Evolutionary conservation across 495 filamentous ascomycete species (phyloP).

Genomic region (Penicillium simplicissimum): DNA sequence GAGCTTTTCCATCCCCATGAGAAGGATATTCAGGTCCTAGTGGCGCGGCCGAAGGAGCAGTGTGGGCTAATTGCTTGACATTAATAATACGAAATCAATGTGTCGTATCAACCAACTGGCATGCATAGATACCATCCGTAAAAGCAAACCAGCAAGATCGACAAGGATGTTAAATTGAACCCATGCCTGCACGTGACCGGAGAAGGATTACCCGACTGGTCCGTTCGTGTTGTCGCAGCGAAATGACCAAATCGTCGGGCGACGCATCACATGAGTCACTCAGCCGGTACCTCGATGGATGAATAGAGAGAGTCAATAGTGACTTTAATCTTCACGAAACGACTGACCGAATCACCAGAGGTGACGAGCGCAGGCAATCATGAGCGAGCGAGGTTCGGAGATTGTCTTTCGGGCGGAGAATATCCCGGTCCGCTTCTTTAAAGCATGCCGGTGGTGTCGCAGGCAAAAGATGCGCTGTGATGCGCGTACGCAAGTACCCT

Average conservation of each 20-base stretch:
- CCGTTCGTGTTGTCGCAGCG: neutral
- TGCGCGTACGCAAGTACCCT: slow-evolving; percentile 44
- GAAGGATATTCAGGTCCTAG: slow-evolving; percentile 13
- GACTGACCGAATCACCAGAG: neutral
- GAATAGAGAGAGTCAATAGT: neutral
- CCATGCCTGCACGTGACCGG: slow-evolving; percentile 20
- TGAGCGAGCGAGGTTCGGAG: slow-evolving; percentile 38
- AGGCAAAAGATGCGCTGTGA: slow-evolving; percentile 49
- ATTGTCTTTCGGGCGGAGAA: slow-evolving; percentile 40
- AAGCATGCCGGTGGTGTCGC: slow-evolving; percentile 46
- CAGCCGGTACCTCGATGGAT: neutral
- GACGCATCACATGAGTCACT: neutral
- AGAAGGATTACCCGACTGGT: slow-evolving; percentile 4
- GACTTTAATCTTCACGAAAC: neutral
- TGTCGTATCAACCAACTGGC: neutral
- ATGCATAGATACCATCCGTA: neutral
- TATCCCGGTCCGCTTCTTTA: slow-evolving; percentile 40
- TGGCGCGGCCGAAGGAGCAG: slow-evolving; percentile 5
- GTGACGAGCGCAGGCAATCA: slow-evolving; percentile 6
- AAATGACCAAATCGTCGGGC: neutral
- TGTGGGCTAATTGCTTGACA: neutral
- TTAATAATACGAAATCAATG: neutral
- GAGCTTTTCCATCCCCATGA: slow-evolving; percentile 14
- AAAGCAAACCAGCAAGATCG: neutral
- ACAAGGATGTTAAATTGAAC: neutral